Evolutionary conservation across 2,329 filamentous ascomycete species (phyloP), one percentile per base, ranked within the genome.

Genomic region (Leptographium galeiforme): DNA sequence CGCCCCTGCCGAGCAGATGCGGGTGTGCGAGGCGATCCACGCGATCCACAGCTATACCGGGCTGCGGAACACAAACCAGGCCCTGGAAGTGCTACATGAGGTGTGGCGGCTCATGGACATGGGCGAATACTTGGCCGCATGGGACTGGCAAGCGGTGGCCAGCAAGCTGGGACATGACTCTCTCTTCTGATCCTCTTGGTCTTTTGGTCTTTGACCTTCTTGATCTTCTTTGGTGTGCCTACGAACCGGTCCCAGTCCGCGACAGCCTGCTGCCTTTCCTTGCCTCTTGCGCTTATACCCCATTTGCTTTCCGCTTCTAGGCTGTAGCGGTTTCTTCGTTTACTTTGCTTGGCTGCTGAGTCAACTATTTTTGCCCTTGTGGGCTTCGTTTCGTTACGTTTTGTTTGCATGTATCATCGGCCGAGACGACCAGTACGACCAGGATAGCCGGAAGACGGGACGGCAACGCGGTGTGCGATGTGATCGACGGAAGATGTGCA

Each of bases 81-180:
- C 76, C 4, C 57, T 68, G 16, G 68, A 78, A 55, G 64, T 84
- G 1, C 70, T 84, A 13, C 75, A 80, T 58, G 73, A 77, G 58
- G 68, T 83, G 4, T 84, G 80, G 80, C 64, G 68, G 25, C 68
- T 77, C 25, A 82, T 83, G 77, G 76, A 75, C 32, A 63, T 65
- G 11, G 77, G 74, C 19, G 76, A 82, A 50, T 82, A 78, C 74
- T 60, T 70, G 32, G 70, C 71, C 18, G 78, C 77, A 8, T 84
- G 81, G 81, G 81, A 84, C 62, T 84, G 79, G 79, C 79, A 82
- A 57, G 68, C 68, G 4, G 71, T 82, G 33, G 78, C 79, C 1
- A 66, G 69, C 52, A 61, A 67, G 8, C 72, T 81, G 64, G 71
- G 69, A 0, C 68, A 82, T 39, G 75, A 81, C 63, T 81, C 82